Conservation (phyloP, 2,329 filamentous ascomycete species). For the Hyphodiscus sp. region DNA sequence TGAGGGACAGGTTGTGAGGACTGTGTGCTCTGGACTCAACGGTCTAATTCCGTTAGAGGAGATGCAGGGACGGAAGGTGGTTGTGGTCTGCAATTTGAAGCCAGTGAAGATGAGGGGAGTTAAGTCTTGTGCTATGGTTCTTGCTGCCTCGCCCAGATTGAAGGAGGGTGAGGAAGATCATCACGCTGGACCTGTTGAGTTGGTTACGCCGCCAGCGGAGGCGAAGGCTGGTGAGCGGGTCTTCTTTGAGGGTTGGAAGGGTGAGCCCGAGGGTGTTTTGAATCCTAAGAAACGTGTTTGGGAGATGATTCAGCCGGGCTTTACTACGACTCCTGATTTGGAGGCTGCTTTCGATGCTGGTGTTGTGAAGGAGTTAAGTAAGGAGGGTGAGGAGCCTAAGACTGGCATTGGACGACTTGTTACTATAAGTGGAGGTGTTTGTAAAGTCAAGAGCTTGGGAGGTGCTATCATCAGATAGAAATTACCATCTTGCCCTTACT, state of each 20-base stretch:
- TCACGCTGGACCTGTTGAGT: slow-evolving; percentile 86
- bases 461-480: slow-evolving; percentile 73
- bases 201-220: slow-evolving; percentile 75
- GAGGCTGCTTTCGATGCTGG: slow-evolving; percentile 83
- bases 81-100: slow-evolving; percentile 96
- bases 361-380: slow-evolving; percentile 69
- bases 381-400: slow-evolving; percentile 49
- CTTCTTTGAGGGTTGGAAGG: slow-evolving; percentile 90
- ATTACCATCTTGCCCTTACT: not conserved
- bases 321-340: slow-evolving; percentile 75
- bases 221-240: slow-evolving; percentile 80
- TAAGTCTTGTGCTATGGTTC: slow-evolving; percentile 79
- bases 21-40: slow-evolving; percentile 94
- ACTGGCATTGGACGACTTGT: slow-evolving; percentile 56
- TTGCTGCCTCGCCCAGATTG: slow-evolving; percentile 81
- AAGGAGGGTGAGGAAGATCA: slow-evolving; percentile 78
- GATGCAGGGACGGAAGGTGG: slow-evolving; percentile 94
- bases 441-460: slow-evolving; percentile 75
- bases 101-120: slow-evolving; percentile 97
- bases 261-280: slow-evolving; percentile 84
- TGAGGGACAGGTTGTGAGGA: slow-evolving; percentile 86
- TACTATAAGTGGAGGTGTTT: slow-evolving; percentile 70
- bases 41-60: slow-evolving; percentile 87
- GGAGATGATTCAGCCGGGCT: slow-evolving; percentile 94
- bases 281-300: slow-evolving; percentile 99